Evolutionary conservation across 176 grass and related monocot species (phyloP), one percentile per base, ranked within the genome.

Genomic region (Aegilops umbellulata): DNA sequence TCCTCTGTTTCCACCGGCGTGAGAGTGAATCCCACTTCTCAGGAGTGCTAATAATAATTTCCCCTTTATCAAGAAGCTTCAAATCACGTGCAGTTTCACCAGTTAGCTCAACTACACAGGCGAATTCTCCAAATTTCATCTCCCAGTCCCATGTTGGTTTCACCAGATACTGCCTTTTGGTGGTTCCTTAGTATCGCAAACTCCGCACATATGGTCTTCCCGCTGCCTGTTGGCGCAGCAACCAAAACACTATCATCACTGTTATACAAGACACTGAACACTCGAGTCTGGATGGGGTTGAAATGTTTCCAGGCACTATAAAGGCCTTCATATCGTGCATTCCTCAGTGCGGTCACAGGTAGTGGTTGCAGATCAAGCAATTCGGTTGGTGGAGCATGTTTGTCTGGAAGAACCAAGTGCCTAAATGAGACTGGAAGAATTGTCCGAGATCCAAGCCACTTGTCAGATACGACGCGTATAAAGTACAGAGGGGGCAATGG

Each of bases 11-110:
- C 92, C 95, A 97, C 90, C 93, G 81, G 42, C 92, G 89, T 44
- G 93, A 98, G 65, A 98, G 88, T 25, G 88, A 84, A 88, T 98
- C 96, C 96, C 96, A 97, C 71, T 97, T 97, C 44, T 97, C 95
- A 74, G 92, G 95, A 76, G 95, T 97, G 82, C 95, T 94, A 61
- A 97, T 98, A 91, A 98, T 92, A 32, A 98, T 95, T 58, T 94
- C 88, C 69, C 96, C 96, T 87, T 91, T 98, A 72, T 98, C 96
- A 70, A 98, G 90, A 65, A 92, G 84, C 84, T 98, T 98, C 81
- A 98, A 88, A 83, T 98, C 96, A 87, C 90, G 61, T 31, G 90
- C 84, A 2, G 86, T 91, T 89, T 95, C 96, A 71, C 93, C 96
- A 42, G 92, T 97, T 69, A 97, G 90, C 76, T 97, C 92, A 76